Base-by-base conservation (phyloP, 805 yeast species). In the Grigorovia transvaalensis region DNA sequence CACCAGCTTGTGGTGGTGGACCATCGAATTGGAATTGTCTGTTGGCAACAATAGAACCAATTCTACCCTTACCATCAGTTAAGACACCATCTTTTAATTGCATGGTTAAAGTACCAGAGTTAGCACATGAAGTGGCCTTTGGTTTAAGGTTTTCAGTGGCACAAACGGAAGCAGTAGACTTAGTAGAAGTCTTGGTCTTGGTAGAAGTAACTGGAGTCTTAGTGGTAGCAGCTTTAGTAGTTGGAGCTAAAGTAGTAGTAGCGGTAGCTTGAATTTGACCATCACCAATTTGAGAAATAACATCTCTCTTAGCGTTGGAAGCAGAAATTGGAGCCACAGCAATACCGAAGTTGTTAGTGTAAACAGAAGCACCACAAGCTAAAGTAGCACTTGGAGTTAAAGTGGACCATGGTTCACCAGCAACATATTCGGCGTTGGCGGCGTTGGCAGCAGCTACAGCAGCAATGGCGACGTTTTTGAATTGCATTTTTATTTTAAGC, bases 1-100 rank as follows among this genome's bases (percentile, higher is more conserved):
- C 70, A 63, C 82, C 83, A 30, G 81, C 84, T 73, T 82, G 86
- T 57, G 86, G 85, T 67, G 85, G 82, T 53, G 85, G 85, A 59
- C 85, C 85, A 64, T 82, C 85, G 62, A 81, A 81, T 71, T 81
- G 86, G 76, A 81, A 80, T 72, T 82, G 87, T 71, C 82, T 74
- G 79, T 81, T 81, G 48, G 85, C 76, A 57, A 81, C 86, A 68
- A 81, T 80, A 47, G 85, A 75, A 56, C 86, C 86, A 56, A 81
- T 69, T 74, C 87, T 78, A 47, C 81, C 82, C 53, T 69, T 58
- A 18, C 74, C 58, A 59, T 82, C 87, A 12, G 66, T 73, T 61
- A 82, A 73, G 46, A 77, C 62, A 53, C 79, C 69, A 35, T 62
- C 68, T 44, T 72, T 65, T 61, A 82, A 74, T 27, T 73, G 69